Base-by-base conservation (phyloP, 352 stramenopile genomes). In the Globisporangium spiculum region DNA sequence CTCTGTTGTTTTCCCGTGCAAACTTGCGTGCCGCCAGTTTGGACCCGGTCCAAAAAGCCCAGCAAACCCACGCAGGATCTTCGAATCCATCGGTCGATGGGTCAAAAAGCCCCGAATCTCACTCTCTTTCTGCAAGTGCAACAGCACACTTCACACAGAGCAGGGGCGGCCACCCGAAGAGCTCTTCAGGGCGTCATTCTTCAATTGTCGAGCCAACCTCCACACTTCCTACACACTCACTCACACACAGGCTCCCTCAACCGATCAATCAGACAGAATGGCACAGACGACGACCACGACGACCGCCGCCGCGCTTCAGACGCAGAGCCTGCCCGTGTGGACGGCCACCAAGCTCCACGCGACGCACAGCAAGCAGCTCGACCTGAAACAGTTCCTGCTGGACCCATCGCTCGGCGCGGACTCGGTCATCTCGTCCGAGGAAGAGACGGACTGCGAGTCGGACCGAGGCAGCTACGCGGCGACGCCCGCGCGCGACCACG, bases 401-500 rank as follows among this genome's bases (percentile, higher is more conserved):
- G 63, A 73, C 68, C 46, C 64, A 41, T 58, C 56, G 50, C 60
- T 78, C 30, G 52, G 50, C 53, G 69, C 76, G 41, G 67, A 87
- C 46, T 74, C 74, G 26, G 52, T 72, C 56, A 75, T 76, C 48
- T 76, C 80, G 26, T 91, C 83, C 32, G 76, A 85, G 46, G 81
- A 89, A 41, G 83, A 91, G 66, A 91, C 83, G 8, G 81, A 91
- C 76, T 85, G 76, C 69, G 83, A 91, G 65, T 88, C 81, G 61
- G 81, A 89, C 52, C 78, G 75, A 27, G 80, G 74, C 54, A 80
- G 76, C 70, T 71, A 72, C 73, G 36, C 36, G 12, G 12, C 36
- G 36, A 83, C 72, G 22, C 76, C 81, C 0, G 74, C 72, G 69
- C 75, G 74, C 65, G 79, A 84, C 54, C 77, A 85, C 57, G 67